These are phyloP conservation scores for Termitomyces sp. DNA, from an alignment of 768 basidiomycete species.

Conservation along the genomic window DNA sequence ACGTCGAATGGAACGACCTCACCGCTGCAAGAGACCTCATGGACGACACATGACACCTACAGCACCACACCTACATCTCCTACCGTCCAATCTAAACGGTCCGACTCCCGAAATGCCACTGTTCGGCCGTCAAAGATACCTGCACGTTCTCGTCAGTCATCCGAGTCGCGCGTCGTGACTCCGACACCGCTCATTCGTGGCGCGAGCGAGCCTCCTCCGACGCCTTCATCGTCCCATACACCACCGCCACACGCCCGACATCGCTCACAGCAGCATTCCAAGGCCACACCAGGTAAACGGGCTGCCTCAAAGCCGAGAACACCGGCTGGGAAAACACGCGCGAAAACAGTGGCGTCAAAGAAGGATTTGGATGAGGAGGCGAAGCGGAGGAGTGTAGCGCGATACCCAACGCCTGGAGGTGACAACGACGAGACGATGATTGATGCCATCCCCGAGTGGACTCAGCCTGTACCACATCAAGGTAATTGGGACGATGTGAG, in stretches of 20 bases:
- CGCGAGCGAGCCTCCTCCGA: slow-evolving; percentile 33
- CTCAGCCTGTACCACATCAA: slow-evolving; percentile 60
- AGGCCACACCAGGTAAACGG: slow-evolving; percentile 24
- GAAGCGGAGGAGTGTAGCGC: slow-evolving; percentile 56
- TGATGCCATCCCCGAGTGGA: slow-evolving; percentile 82
- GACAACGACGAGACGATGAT: slow-evolving; percentile 42
- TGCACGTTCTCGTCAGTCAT: slow-evolving; percentile 37
- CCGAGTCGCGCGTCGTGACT: slow-evolving; percentile 44
- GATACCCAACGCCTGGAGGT: slow-evolving; percentile 58
- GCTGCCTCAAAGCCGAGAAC: slow-evolving; percentile 28
- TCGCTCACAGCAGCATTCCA: slow-evolving; percentile 28
- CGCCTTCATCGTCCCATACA: slow-evolving; percentile 28
- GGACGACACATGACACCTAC: slow-evolving; percentile 26
- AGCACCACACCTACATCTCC: slow-evolving; percentile 41
- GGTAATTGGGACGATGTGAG: slow-evolving; percentile 83
- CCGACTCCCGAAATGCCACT: slow-evolving; percentile 29
- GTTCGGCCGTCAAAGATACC: slow-evolving; percentile 37
- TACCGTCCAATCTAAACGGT: slow-evolving; percentile 20
- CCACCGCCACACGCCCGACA: slow-evolving; percentile 19
- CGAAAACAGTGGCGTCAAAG: slow-evolving; percentile 39
- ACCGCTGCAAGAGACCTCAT: slow-evolving; percentile 12
- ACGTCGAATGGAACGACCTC: slow-evolving; percentile 14
- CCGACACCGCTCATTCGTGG: slow-evolving; percentile 32
- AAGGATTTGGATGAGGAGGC: slow-evolving; percentile 38
- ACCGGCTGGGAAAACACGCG: slow-evolving; percentile 27